Base-by-base conservation (phyloP, 164 flowering plant species). In the Pachysandra terminalis region DNA sequence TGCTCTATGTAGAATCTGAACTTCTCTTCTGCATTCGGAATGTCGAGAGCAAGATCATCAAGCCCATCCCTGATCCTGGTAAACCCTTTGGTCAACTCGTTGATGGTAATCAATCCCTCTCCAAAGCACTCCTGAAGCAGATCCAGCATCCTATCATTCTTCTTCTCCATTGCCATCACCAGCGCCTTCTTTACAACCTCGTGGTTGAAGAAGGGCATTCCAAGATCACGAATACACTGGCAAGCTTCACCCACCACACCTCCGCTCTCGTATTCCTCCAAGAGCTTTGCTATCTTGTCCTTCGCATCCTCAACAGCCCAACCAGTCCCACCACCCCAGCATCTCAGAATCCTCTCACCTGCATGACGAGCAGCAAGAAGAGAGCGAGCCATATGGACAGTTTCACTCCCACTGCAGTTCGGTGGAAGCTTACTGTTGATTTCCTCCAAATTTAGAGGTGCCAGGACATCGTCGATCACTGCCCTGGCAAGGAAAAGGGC, bases 251-350 rank as follows among this genome's bases (percentile, higher is more conserved):
- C 58, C 10, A 95, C 87, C 0, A 85, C 98, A 23, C 99, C 98
- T 5, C 98, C 96, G 27, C 88, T 85, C 69, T 92, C 98, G 66
- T 85, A 92, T 79, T 95, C 99, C 75, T 95, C 99, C 41, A 95
- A 74, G 10, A 95, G 95, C 84, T 90, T 95, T 68, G 70, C 16
- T 61, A 95, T 89, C 82, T 90, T 92, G 83, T 95, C 99, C 79
- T 95, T 95, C 0, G 99, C 98, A 77, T 95, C 99, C 79, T 95
- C 99, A 74, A 95, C 97, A 9, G 97, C 96, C 99, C 99, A 95
- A 5, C 99, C 99, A 24, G 95, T 87, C 32, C 99, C 99, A 58
- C 99, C 99, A 26, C 98, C 98, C 98, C 99, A 95, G 73, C 99
- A 95, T 77, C 99, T 76, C 56, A 92, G 81, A 66, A 95, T 65